These are phyloP conservation scores for Emericellopsis terricola DNA, from an alignment of 495 filamentous ascomycete genomes.

Conservation along the genomic window DNA sequence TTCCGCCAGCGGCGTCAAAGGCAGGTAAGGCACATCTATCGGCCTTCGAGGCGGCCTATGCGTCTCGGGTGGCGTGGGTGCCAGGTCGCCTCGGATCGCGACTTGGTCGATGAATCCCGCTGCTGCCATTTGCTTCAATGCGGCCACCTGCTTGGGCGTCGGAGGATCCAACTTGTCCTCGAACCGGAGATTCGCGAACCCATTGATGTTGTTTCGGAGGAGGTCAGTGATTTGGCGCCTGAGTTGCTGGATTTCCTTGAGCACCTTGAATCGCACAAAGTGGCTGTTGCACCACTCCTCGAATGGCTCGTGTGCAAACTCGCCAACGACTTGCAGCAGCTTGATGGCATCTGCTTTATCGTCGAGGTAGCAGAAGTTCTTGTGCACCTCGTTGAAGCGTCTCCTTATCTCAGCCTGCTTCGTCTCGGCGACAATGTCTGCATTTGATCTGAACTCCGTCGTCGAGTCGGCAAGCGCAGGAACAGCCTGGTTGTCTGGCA, in stretches of 20 bases:
- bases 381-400: slow-evolving; percentile 58
- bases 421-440: slow-evolving; percentile 49
- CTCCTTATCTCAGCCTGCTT: slow-evolving; percentile 43
- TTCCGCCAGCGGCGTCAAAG: slow-evolving; percentile 51
- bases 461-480: slow-evolving; percentile 24
- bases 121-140: slow-evolving; percentile 77
- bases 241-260: slow-evolving; percentile 72
- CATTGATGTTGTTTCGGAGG: slow-evolving; percentile 54
- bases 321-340: slow-evolving; percentile 71
- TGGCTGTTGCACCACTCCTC: slow-evolving; percentile 59
- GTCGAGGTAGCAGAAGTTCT: slow-evolving; percentile 65
- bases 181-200: slow-evolving; percentile 38
- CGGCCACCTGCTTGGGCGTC: slow-evolving; percentile 50
- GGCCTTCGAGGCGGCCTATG: slow-evolving; percentile 56
- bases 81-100: slow-evolving; percentile 78
- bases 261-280: slow-evolving; percentile 71
- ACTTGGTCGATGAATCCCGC: slow-evolving; percentile 92
- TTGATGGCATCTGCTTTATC: slow-evolving; percentile 78
- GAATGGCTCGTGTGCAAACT: slow-evolving; percentile 49
- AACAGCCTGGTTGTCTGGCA: slow-evolving; percentile 67
- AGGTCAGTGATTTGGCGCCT: slow-evolving; percentile 68
- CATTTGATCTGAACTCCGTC: slow-evolving; percentile 39
- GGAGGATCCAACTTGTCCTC: slow-evolving; percentile 49
- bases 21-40: slow-evolving; percentile 79
- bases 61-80: slow-evolving; percentile 53